Evolutionary conservation across 306 rosid species (phyloP).

Genomic region (Cucumis sativus): DNA sequence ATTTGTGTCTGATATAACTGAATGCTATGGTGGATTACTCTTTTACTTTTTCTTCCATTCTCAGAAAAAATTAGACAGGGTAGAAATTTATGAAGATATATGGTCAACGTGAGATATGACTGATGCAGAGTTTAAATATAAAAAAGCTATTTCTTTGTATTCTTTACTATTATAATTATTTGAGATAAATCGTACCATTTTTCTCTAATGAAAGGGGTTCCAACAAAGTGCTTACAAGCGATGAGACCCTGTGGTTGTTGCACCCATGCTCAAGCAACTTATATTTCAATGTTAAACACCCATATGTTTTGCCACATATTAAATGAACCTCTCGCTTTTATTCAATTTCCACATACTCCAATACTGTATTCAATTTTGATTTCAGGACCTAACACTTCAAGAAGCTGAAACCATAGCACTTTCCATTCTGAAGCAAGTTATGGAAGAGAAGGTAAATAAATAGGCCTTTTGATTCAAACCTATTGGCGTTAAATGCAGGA

Average conservation of each 20-base stretch:
- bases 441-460: slow-evolving; percentile 91
- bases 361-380: background rate
- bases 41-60: background rate
- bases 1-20: background rate
- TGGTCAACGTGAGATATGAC: background rate
- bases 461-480: background rate
- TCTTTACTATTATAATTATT: background rate
- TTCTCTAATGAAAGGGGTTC: background rate
- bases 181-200: background rate
- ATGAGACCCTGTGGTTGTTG: background rate
- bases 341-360: background rate
- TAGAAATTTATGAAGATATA: background rate
- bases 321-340: background rate
- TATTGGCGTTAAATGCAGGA: background rate
- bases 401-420: slow-evolving; percentile 97
- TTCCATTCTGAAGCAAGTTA: slow-evolving; percentile 93
- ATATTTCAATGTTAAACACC: background rate
- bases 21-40: background rate
- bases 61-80: background rate
- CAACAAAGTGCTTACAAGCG: background rate
- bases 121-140: background rate
- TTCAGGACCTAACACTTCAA: slow-evolving; percentile 79
- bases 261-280: background rate
- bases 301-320: background rate
- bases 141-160: background rate